Evolutionary conservation across 192 early-diverging fungal species (phyloP).

Genomic region (Nowakowskiella sp.): DNA sequence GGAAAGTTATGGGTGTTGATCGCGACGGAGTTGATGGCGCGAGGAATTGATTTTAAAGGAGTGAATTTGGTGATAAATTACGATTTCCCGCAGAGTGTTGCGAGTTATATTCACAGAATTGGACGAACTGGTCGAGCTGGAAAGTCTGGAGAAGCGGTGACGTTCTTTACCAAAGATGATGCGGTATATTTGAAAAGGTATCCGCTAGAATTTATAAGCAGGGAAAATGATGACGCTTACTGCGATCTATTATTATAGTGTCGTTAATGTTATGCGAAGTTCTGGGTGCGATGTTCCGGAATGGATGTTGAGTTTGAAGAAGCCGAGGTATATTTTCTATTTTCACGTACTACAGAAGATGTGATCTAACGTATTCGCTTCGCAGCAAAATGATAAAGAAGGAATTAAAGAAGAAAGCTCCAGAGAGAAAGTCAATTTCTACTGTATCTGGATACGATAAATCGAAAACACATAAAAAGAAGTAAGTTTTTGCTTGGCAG

Average conservation of each 20-base stretch:
- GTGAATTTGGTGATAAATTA: constrained; percentile 98
- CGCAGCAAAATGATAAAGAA: constrained; percentile 52
- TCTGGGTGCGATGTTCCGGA: constrained; percentile 94
- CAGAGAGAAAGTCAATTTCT: constrained; percentile 66
- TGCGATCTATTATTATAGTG: constrained; percentile 25
- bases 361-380: background rate
- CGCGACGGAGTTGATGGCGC: constrained; percentile 91
- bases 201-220: background rate
- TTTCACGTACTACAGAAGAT: constrained; percentile 4
- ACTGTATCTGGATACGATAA: constrained; percentile 70
- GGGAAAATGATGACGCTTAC: background rate
- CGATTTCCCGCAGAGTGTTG: constrained; percentile 89
- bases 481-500: constrained; percentile 46
- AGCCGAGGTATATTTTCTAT: constrained; percentile 41
- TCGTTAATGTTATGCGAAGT: constrained; percentile 95
- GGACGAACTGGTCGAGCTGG: constrained; percentile 98
- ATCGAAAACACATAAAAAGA: constrained; percentile 59
- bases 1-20: constrained; percentile 95
- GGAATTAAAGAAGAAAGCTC: constrained; percentile 63
- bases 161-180: constrained; percentile 92
- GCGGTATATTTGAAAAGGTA: constrained; percentile 75
- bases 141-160: constrained; percentile 76
- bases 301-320: constrained; percentile 92
- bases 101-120: constrained; percentile 94
- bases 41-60: constrained; percentile 98